Evolutionary conservation across 208 protist genomes (phyloP), one percentile per base, ranked within the genome.

Genomic region (Kentomonas sorsogonicus): DNA sequence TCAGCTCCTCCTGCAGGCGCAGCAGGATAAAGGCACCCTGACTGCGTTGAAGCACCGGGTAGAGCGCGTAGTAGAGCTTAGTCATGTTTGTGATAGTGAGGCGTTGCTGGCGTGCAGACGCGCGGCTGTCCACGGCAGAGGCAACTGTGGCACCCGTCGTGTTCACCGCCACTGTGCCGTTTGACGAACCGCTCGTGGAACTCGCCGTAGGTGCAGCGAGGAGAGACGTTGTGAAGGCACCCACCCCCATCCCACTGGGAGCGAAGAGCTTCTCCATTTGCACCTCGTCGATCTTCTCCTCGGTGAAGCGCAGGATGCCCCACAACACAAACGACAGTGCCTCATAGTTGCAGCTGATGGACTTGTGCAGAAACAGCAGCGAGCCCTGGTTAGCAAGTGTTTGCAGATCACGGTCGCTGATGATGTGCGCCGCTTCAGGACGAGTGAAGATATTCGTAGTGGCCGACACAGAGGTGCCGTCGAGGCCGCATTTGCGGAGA

Each of bases 401-500:
- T 16, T 39, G 51, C 3, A 83, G 63, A 45, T 86, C 83, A 0
- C 58, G 34, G 0, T 43, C 25, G 0, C 68, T 40, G 18, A 91
- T 67, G 31, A 75, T 30, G 58, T 86, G 79, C 11, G 87, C 71
- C n/a, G 48, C 53, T 25, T 83, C 74, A 3, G 83, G 83, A 34
- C 76, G 69, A 0, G 72, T 55, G 48, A 87, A 80, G 40, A 91
- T 70, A 15, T 87, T 79, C 13, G 74, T 81, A 0, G 79, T 83
- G 0, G 73, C 76, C 0, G 56, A 72, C 25, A 63, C 54, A 38
- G 71, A 41, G n/a, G 78, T 38, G 11, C n/a, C n/a, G n/a, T n/a
- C n/a, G n/a, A 87, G 66, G 0, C 79, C 79, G 18, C 60, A 79
- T 3, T 65, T 69, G 3, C 57, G 31, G 38, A 91, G 45, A 6